A percentile compares a stretch with the other conserved stretches of the same genome.
These are phyloP conservation scores for Globisporangium cederbergense DNA, from an alignment of 352 stramenopile species.

Conservation along the genomic window DNA sequence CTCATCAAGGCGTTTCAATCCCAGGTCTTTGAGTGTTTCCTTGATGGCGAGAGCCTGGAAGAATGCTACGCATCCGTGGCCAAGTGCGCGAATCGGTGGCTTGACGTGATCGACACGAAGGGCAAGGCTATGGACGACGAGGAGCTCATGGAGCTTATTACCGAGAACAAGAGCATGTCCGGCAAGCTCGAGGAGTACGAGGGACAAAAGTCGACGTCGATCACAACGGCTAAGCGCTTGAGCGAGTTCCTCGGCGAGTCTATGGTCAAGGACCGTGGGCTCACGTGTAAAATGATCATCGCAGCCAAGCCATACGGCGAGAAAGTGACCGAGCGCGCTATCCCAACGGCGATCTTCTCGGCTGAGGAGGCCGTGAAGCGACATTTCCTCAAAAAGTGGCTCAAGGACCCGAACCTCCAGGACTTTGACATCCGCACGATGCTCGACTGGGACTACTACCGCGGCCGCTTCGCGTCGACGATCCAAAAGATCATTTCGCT, in stretches of 20 bases:
- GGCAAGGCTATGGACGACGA: slow-evolving; percentile 95
- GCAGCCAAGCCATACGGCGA: slow-evolving; percentile 87
- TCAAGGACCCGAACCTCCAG: slow-evolving; percentile 90
- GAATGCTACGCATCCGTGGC: slow-evolving; percentile 97
- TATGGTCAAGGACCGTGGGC: slow-evolving; percentile 97
- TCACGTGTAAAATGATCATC: slow-evolving; percentile 99
- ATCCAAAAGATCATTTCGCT: slow-evolving; percentile 99
- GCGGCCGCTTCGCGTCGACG: slow-evolving; percentile 73
- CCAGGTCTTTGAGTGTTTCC: slow-evolving; percentile 97
- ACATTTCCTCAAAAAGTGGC: slow-evolving; percentile 98
- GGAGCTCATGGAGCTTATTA: slow-evolving; percentile 97
- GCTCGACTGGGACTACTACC: slow-evolving; percentile 99
- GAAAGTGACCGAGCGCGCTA: slow-evolving; percentile 96
- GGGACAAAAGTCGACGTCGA: slow-evolving; percentile 96
- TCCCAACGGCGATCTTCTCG: slow-evolving; percentile 98
- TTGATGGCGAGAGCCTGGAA: slow-evolving; percentile 91
- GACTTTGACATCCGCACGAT: slow-evolving; percentile 93
- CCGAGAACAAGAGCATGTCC: slow-evolving; percentile 99
- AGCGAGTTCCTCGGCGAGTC: slow-evolving; percentile 97
- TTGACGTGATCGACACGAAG: slow-evolving; percentile 97
- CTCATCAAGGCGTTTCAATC: slow-evolving; percentile 99
- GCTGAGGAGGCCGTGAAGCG: slow-evolving; percentile 92
- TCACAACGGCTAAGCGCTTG: slow-evolving; percentile 96
- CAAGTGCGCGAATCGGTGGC: slow-evolving; percentile 96
- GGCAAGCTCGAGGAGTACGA: slow-evolving; percentile 96